Evolutionary conservation across 345 rosid genomes (phyloP).

Genomic region (Eucalyptus erythrocorys): DNA sequence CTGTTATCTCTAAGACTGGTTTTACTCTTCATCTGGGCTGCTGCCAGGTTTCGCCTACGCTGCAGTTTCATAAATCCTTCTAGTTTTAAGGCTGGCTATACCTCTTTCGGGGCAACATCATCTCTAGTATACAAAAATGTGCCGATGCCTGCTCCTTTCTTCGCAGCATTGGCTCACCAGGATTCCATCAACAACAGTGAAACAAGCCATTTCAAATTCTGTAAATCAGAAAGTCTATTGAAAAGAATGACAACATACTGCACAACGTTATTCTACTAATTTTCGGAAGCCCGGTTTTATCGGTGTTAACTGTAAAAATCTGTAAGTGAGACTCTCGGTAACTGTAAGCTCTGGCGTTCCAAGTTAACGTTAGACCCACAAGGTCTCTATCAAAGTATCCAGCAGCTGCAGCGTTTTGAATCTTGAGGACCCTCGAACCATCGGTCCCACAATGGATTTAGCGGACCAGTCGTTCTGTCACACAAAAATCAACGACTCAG

Average conservation of each 20-base stretch:
- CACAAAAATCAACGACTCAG: neutral
- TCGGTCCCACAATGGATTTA: constrained; percentile 67
- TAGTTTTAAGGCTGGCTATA: neutral
- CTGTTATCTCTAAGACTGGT: neutral
- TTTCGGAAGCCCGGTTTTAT: neutral
- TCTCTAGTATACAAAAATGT: neutral
- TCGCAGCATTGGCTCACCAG: neutral
- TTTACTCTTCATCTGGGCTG: neutral
- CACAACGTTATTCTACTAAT: neutral
- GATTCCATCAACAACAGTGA: neutral
- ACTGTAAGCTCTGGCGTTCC: neutral
- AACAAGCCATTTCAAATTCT: neutral
- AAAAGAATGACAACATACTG: neutral
- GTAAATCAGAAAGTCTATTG: neutral
- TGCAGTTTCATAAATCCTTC: neutral
- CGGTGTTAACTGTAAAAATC: neutral
- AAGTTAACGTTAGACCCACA: neutral
- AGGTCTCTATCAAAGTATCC: constrained; percentile 34
- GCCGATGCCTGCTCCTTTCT: neutral
- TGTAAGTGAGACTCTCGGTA: neutral
- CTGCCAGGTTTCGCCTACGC: neutral
- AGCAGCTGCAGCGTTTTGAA: constrained; percentile 58
- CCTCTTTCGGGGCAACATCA: neutral
- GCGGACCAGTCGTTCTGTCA: constrained; percentile 62
- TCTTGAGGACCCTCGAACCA: constrained; percentile 81